These are phyloP conservation scores for Syzygium malaccense DNA, from an alignment of 441 rosid species.

Conservation along the genomic window DNA sequence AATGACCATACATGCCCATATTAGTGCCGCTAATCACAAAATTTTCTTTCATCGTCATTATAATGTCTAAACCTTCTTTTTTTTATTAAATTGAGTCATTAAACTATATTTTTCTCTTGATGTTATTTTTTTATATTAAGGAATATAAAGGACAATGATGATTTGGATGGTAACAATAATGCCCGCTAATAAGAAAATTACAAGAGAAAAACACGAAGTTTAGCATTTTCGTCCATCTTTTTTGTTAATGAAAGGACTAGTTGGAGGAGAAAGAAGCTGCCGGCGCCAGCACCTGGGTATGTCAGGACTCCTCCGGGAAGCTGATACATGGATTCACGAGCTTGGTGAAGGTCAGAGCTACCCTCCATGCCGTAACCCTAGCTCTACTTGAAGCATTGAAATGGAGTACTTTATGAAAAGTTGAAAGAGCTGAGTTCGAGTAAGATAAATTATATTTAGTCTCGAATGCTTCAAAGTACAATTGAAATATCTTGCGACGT, in stretches of 20 bases:
- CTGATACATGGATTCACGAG: accelerated
- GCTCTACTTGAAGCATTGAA: accelerated
- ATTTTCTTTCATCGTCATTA: background rate
- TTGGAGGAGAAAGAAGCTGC: background rate
- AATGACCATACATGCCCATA: background rate
- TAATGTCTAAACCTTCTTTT: background rate
- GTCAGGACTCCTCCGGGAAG: background rate
- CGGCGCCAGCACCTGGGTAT: accelerated
- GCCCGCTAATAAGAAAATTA: too few relatives aligned
- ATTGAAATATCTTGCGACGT: accelerated
- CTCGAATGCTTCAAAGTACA: background rate
- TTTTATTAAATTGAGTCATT: background rate
- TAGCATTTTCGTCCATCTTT: too few relatives aligned
- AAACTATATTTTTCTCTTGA: background rate
- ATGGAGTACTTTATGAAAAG: background rate
- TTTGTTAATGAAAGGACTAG: too few relatives aligned
- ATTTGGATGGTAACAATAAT: too few relatives aligned
- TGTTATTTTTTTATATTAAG: background rate
- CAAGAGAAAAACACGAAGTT: too few relatives aligned
- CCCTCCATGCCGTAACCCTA: background rate
- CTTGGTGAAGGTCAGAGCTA: accelerated
- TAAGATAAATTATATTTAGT: background rate
- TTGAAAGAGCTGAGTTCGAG: background rate
- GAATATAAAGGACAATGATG: background rate
- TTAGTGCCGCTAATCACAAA: background rate